These are phyloP conservation scores for Coelastrella sp. DNA, from an alignment of 139 green algal species.

Conservation along the genomic window DNA sequence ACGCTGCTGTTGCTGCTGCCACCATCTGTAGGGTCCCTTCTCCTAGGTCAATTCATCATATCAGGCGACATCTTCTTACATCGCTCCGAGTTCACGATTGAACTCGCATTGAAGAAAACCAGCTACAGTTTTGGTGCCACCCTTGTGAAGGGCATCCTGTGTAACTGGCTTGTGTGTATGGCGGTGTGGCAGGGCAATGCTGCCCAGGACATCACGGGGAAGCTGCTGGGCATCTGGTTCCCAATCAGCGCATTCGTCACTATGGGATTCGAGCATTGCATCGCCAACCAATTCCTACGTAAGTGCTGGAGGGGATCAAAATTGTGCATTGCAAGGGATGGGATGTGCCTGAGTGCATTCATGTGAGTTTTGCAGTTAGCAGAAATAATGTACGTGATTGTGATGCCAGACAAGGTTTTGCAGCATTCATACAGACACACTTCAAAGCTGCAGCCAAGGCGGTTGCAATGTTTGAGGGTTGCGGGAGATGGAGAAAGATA, in stretches of 20 bases:
- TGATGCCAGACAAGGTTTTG: too few relatives aligned
- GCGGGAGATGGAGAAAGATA: too few relatives aligned
- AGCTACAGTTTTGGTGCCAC: conserved; percentile 46
- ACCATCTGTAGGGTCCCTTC: conserved; percentile 26
- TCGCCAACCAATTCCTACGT: neutral
- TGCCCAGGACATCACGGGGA: conserved; percentile 71
- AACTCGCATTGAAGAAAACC: conserved; percentile 45
- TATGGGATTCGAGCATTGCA: conserved; percentile 81
- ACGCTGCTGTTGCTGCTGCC: neutral
- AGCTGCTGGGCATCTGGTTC: conserved; percentile 77
- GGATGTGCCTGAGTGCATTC: too few relatives aligned
- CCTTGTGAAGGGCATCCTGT: conserved; percentile 78
- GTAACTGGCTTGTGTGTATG: conserved; percentile 93
- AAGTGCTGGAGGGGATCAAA: neutral
- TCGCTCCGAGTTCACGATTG: conserved; percentile 24
- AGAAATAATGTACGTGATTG: too few relatives aligned
- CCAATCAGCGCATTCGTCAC: conserved; percentile 86
- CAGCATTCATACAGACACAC: too few relatives aligned
- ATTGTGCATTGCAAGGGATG: too few relatives aligned
- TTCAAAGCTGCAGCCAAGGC: too few relatives aligned
- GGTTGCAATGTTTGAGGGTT: too few relatives aligned
- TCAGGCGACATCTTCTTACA: conserved; percentile 44
- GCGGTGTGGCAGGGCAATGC: conserved; percentile 81
- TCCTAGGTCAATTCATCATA: conserved; percentile 47
- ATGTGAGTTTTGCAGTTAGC: too few relatives aligned